These are phyloP conservation scores for Lolium rigidum DNA, from an alignment of 176 grass and related monocot species.

Conservation along the genomic window DNA sequence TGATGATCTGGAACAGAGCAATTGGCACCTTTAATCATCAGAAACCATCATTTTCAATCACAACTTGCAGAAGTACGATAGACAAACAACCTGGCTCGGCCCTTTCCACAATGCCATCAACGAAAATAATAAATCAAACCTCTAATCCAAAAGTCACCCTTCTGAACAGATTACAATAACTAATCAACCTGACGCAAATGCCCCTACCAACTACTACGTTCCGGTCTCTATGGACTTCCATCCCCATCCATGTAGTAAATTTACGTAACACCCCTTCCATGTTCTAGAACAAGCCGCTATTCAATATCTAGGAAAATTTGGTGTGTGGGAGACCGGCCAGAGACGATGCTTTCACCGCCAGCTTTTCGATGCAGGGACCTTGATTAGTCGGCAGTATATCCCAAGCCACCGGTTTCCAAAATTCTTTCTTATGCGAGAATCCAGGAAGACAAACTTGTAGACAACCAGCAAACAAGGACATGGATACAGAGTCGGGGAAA, in stretches of 20 bases:
- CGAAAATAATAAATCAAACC: conserved; percentile 37
- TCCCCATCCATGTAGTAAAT: conserved; percentile 40
- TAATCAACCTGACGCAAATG: conserved; percentile 50
- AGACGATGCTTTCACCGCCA: conserved; percentile 56
- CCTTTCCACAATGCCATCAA: conserved; percentile 46
- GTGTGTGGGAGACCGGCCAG: conserved; percentile 41
- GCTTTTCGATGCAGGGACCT: conserved; percentile 47
- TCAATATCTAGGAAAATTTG: conserved; percentile 36
- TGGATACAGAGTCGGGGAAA: conserved; percentile 23
- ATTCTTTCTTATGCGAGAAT: conserved; percentile 46
- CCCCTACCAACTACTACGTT: conserved; percentile 59
- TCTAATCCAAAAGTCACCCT: conserved; percentile 34
- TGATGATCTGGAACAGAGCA: conserved; percentile 75
- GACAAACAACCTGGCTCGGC: conserved; percentile 35
- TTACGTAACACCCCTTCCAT: conserved; percentile 36
- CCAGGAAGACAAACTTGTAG: conserved; percentile 52
- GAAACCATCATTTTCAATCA: conserved; percentile 40
- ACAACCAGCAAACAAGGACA: conserved; percentile 50
- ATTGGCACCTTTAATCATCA: conserved; percentile 22
- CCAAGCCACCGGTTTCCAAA: conserved; percentile 28
- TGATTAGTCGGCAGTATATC: conserved; percentile 43
- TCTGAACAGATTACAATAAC: conserved; percentile 41
- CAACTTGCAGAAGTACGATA: conserved; percentile 11
- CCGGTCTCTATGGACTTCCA: conserved; percentile 1
- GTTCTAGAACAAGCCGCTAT: conserved; percentile 40